Evolutionary conservation across 2,329 filamentous ascomycete genomes (phyloP).

Genomic region (Pseudogymnoascus pannorum): DNA sequence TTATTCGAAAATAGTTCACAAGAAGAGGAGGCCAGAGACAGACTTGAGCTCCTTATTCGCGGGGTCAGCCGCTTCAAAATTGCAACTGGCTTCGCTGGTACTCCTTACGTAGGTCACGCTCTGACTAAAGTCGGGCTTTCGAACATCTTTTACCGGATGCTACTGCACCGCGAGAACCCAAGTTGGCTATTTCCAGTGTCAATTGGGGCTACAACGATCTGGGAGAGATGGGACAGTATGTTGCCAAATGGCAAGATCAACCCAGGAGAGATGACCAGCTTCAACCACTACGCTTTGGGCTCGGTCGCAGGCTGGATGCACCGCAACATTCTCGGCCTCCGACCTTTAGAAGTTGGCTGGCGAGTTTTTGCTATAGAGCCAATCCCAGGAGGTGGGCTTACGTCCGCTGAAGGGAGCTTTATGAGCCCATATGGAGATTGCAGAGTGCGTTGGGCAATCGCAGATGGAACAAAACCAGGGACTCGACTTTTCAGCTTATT

Average conservation of each 20-base stretch:
- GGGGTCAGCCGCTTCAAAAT: slow-evolving; percentile 13
- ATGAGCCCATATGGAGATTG: slow-evolving; percentile 16
- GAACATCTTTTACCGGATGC: slow-evolving; percentile 28
- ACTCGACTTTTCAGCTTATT: slow-evolving; percentile 9
- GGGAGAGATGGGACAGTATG: slow-evolving; percentile 26
- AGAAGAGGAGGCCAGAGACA: slow-evolving; percentile 9
- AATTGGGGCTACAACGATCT: slow-evolving; percentile 25
- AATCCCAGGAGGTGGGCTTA: slow-evolving; percentile 22
- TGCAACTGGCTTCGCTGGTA: slow-evolving; percentile 19
- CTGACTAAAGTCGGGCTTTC: slow-evolving; percentile 9
- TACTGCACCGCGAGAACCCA: slow-evolving; percentile 16
- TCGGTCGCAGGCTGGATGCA: slow-evolving; percentile 31
- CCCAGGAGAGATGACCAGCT: slow-evolving; percentile 22
- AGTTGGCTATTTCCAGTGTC: slow-evolving; percentile 23
- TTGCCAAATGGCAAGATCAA: slow-evolving; percentile 22
- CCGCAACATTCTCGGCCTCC: slow-evolving; percentile 24
- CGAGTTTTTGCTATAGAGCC: slow-evolving; percentile 18
- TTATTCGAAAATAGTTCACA: slow-evolving; percentile 7
- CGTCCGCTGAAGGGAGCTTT: slow-evolving; percentile 20
- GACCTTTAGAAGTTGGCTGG: slow-evolving; percentile 8
- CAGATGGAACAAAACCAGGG: background rate
- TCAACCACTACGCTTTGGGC: slow-evolving; percentile 25
- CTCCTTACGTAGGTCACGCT: slow-evolving; percentile 14
- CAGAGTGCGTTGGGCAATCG: background rate
- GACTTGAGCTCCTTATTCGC: slow-evolving; percentile 13